Evolutionary conservation across 1,284 basidiomycete species (phyloP).

Genomic region (Phellopilus nigrolimitatus): DNA sequence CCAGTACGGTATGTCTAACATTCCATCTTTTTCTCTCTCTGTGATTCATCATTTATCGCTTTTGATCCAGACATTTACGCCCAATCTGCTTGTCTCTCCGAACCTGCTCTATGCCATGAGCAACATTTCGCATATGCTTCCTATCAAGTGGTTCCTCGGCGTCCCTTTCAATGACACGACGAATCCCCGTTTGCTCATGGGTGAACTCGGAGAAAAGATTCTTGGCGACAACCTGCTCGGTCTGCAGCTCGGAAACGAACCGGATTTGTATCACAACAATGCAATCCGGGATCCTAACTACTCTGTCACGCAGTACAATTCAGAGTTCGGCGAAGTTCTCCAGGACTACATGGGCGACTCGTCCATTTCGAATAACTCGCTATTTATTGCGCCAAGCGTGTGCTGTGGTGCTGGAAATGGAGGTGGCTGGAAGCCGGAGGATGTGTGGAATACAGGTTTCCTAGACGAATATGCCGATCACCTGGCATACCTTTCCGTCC

Average conservation of each 20-base stretch:
- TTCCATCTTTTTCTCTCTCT: neutral
- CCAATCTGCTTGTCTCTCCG: conserved; percentile 15
- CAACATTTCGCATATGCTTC: conserved; percentile 14
- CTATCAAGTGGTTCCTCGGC: conserved; percentile 18
- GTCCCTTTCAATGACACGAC: conserved; percentile 18
- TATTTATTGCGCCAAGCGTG: conserved; percentile 21
- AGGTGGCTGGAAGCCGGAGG: conserved; percentile 22
- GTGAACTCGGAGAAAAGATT: conserved; percentile 25
- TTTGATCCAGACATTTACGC: conserved; percentile 16
- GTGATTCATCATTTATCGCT: neutral
- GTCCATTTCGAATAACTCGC: conserved; percentile 24
- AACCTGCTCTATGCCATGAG: conserved; percentile 16
- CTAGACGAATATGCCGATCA: conserved; percentile 19
- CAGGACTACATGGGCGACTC: conserved; percentile 26
- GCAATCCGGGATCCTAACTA: conserved; percentile 24
- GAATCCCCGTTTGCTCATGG: conserved; percentile 8
- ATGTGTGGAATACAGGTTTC: conserved; percentile 22
- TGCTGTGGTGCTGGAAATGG: conserved; percentile 20
- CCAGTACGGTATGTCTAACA: neutral
- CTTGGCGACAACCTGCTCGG: conserved; percentile 33
- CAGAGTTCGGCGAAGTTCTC: conserved; percentile 31
- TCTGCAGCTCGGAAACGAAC: conserved; percentile 39
- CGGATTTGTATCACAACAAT: conserved; percentile 32
- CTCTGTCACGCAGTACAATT: conserved; percentile 29
- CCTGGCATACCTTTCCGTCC: conserved; percentile 21